A percentile compares a stretch with the other conserved stretches of the same genome.
phyloP scores from a whole-genome alignment of 2,329 filamentous ascomycete genomes.

The Apiospora rasikravindrae region DNA sequence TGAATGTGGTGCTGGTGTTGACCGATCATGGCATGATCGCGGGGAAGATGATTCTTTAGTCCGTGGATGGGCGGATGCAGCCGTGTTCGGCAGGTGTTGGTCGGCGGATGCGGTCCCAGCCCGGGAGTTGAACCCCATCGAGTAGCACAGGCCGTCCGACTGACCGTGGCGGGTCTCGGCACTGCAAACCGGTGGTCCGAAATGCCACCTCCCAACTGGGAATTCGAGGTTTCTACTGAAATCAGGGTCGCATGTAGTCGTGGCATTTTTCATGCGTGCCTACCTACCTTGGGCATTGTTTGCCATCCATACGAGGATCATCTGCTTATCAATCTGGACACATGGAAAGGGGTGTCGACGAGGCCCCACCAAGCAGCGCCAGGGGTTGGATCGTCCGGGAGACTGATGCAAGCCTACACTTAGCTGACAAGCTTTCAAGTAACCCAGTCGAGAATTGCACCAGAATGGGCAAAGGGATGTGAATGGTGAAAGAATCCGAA shows the following conservation, averaged over 20 bases:
- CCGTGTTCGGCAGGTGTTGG: neutral
- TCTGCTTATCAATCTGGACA: neutral
- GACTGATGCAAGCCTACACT: too few species aligned
- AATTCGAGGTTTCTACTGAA: neutral
- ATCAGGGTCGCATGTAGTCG: neutral
- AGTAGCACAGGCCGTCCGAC: neutral
- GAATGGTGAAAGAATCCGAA: too few species aligned
- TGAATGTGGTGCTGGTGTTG: neutral
- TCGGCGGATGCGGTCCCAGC: neutral
- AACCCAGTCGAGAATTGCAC: too few species aligned
- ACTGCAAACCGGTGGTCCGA: neutral
- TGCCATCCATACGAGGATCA: neutral
- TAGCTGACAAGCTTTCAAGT: too few species aligned
- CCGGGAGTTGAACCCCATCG: neutral
- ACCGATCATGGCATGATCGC: neutral
- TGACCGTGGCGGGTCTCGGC: neutral
- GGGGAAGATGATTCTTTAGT: neutral
- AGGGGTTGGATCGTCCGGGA: too few species aligned
- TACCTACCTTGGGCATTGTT: neutral
- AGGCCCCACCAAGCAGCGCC: too few species aligned
- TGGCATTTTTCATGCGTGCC: neutral
- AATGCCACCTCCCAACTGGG: neutral
- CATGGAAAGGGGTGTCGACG: neutral
- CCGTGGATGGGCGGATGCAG: neutral
- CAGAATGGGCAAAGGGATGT: too few species aligned